Base-by-base conservation (phyloP, 371 early-diverging fungal species). In the Mucor piriformis region DNA sequence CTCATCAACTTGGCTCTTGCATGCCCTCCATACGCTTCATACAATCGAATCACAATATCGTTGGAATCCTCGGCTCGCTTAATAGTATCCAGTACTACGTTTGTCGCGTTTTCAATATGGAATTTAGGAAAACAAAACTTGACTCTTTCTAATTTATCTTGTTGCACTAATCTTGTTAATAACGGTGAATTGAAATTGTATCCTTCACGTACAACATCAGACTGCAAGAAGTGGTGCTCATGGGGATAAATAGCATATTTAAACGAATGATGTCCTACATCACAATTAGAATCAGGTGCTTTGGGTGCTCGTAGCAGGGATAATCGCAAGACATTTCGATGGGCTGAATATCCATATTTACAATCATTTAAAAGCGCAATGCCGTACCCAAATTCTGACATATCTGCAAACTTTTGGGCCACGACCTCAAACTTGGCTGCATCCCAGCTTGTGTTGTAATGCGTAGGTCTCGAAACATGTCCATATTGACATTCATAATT, bases 401-500 rank as follows among this genome's bases (percentile, higher is more conserved):
- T 75, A 57, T 96, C 96, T 6, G 88, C 95, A 77, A 89, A 97
- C 70, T 92, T 94, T 81, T 97, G 97, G 0, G 88, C 94, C 59
- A 93, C 94, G 4, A 95, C 96, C 74, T 96, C 96, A 68, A 97
- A 97, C 54, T 92, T 90, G 20, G 96, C 96, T 61, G 90, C 71
- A 52, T 95, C 96, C 89, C 94, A 95, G 46, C 87, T 83, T 2
- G 91, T 96, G 68, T 96, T 97, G 77, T 79, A 91, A 53, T 95
- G 95, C 2, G 96, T 96, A 0, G 96, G 94, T 10, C 97, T 79
- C 63, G 87, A 87, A 6, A 96, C 79, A 37, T 82, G 82, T 2
- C 97, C 96, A 75, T 88, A 96, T 67, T 93, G 95, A 2, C 93
- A 92, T 58, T 97, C 96, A 67, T 95, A 97, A 0, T 92, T 93